Conservation (phyloP, 352 stramenopile genomes). For the Phytophthora palmivora region DNA sequence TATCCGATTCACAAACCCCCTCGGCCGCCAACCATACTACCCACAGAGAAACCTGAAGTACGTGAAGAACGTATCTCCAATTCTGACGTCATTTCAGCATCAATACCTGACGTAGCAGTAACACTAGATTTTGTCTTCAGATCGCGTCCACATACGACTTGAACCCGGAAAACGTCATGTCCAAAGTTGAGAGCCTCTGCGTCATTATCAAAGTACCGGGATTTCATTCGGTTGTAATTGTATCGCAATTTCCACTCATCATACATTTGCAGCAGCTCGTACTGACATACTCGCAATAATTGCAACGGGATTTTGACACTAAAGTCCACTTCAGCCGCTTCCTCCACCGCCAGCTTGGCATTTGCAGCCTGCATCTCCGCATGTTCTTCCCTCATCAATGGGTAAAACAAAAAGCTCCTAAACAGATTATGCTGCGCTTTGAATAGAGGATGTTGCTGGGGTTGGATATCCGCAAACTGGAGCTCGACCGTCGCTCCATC, state of each 20-base stretch:
- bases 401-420: constrained; percentile 71
- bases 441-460: constrained; percentile 61
- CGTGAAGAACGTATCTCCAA: constrained; percentile 29
- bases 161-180: constrained; percentile 80
- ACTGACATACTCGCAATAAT: constrained; percentile 74
- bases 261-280: constrained; percentile 76
- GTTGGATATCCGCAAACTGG: constrained; percentile 58
- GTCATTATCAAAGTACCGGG: constrained; percentile 81
- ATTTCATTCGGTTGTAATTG: constrained; percentile 83
- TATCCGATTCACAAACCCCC: constrained; percentile 73
- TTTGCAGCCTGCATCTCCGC: constrained; percentile 50
- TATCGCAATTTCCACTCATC: constrained; percentile 79
- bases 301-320: constrained; percentile 85
- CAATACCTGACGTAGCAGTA: constrained; percentile 6
- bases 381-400: constrained; percentile 62
- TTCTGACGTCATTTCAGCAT: constrained; percentile 32
- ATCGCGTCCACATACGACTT: constrained; percentile 71
- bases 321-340: constrained; percentile 78
- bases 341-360: constrained; percentile 78
- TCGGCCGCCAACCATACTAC: constrained; percentile 45
- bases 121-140: constrained; percentile 34
- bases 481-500: constrained; percentile 72
- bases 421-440: constrained; percentile 58
- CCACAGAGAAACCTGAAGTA: constrained; percentile 63
- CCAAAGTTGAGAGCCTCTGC: constrained; percentile 80